Evolutionary conservation across 441 rosid genomes (phyloP), one percentile per base, ranked within the genome.

Genomic region (Viola pubescens): DNA sequence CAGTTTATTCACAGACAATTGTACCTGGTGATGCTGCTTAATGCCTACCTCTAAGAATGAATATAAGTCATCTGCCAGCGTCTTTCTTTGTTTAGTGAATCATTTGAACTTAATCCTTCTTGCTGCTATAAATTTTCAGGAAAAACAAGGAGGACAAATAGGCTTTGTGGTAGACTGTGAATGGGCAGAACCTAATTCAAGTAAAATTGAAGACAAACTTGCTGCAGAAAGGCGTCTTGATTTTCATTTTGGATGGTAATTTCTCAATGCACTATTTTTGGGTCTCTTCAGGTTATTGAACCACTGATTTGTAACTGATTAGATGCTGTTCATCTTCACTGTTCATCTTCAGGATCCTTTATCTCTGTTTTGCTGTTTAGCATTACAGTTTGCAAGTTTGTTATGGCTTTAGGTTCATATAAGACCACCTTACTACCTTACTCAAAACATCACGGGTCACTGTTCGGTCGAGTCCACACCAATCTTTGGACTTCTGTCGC

Each of bases 201-300:
- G 81, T 48, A 78, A 69, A 71, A 38, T 57, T 34, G 95, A 92
- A 64, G 97, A 92, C 73, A 77, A 78, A 80, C 47, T 42, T 67
- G 95, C 91, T 55, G 90, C 95, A 11, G 79, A 73, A 37, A 78
- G 94, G 82, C 94, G 91, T 60, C 77, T 87, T 59, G 97, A 89
- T 60, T 92, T 92, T 82, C 94, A 89, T 68, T 77, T 89, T 70
- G 97, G 98, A 81, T 92, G 97, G 98, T 89, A 81, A 54, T n/a
- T 67, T 64, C 53, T 65, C 56, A 43, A 52, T 39, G 7, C 26
- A 59, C 52, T 51, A 3, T 14, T 56, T 46, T 40, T 0, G 7
- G 45, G 34, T 39, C 7, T n/a, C 3, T 38, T 41, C 49, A 59
- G 13, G 14, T 40, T 14, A 26, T 7, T 60, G 12, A 54, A 46